Percentiles rank a stretch among this genome's conserved stretches.
Conservation (phyloP, 345 rosid species). For the Populus nigra region DNA sequence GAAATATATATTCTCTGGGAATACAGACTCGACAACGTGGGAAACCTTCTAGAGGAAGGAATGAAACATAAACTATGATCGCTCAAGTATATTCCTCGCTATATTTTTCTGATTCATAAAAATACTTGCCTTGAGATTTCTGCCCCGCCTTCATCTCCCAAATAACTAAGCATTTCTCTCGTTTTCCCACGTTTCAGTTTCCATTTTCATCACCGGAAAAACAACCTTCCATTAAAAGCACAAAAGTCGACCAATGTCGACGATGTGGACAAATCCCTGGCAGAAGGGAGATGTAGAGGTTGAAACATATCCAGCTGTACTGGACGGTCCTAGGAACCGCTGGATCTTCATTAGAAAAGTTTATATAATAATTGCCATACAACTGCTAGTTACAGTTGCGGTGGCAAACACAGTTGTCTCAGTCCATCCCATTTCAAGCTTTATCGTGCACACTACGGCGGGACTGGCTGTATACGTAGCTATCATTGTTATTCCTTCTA, state of each 20-base stretch:
- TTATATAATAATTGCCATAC: background rate
- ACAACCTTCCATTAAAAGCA: background rate
- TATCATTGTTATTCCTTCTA: background rate
- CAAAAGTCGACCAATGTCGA: background rate
- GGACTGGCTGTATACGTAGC: conserved; percentile 5
- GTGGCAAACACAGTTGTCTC: conserved; percentile 3
- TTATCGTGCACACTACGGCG: background rate
- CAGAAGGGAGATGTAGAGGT: background rate
- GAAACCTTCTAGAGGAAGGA: background rate
- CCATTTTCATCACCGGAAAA: background rate
- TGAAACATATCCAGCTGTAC: background rate
- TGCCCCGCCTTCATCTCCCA: background rate
- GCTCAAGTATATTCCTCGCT: background rate
- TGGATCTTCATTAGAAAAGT: conserved; percentile 12
- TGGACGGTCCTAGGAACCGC: background rate
- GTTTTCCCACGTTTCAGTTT: background rate
- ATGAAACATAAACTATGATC: background rate
- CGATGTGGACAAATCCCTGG: background rate
- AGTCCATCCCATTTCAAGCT: background rate
- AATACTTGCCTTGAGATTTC: background rate
- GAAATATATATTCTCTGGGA: background rate
- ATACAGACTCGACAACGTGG: background rate
- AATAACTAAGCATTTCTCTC: background rate
- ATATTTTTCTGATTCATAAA: background rate
- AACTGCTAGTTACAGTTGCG: conserved; percentile 4